Base-by-base conservation (phyloP, 495 filamentous ascomycete species). In the Neurospora hispaniola region DNA sequence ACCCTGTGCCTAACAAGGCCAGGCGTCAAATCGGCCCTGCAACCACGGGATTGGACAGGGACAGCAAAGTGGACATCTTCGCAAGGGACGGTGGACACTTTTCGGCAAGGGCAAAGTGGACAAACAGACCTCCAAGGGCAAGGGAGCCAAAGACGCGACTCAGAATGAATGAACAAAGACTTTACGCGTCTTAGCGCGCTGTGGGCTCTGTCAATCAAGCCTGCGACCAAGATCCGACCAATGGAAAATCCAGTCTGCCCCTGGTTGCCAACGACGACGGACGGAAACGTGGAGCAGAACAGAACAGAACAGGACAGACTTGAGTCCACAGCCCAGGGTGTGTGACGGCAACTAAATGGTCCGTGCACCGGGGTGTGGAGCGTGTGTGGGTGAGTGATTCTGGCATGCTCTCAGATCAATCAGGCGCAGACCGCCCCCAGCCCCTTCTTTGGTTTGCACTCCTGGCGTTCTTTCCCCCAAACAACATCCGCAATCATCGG, bases 381-480 rank as follows among this genome's bases (percentile, higher is more conserved):
- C 27, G 27, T 31, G 27, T 31, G 27, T 31, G 27, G 27, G 27
- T 31, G 27, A 31, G 54, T 9, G 39, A 71, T 40, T 66, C 46
- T 66, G 71, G 14, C 20, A 69, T 54, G 43, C 23, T 38, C 31
- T n/a, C 70, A 27, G 54, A 42, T 40, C 62, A 72, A 31, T 69
- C n/a, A 72, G 31, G 54, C 27, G 14, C 54, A 70, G 62, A 42
- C 48, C 62, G 68, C 46, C 73, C 72, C 75, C 73, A 72, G 73
- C 73, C 75, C 59, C 73, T 71, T 72, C 70, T 41, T 69, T 42
- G n/a, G 42, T 70, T 74, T 70, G 48, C 48, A 59, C 48, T 59
- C 48, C 48, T 27, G 48, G 48, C 23, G 18, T 66, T 66, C 54
- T 66, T 66, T 66, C 54, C 54, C 54, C 54, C 54, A 38, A 66